These are phyloP conservation scores for Malassezia caprae DNA, from an alignment of 1,284 basidiomycete genomes.

Conservation along the genomic window DNA sequence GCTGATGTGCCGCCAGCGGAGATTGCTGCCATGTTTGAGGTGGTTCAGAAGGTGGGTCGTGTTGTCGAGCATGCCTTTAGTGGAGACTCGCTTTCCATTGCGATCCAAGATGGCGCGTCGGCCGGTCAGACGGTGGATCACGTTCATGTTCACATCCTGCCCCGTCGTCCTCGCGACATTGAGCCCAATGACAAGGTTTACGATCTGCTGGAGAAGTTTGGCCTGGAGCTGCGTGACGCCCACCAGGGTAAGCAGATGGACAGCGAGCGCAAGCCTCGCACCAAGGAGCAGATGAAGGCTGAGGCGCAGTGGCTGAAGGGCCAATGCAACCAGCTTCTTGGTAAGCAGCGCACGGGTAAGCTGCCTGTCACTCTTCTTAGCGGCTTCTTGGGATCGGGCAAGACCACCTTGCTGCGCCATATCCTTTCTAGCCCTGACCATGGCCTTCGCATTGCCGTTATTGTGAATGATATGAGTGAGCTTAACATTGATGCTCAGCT, in stretches of 20 bases:
- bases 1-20: constrained; percentile 23
- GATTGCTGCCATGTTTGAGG: constrained; percentile 27
- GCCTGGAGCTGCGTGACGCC: constrained; percentile 24
- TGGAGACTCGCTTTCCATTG: constrained; percentile 35
- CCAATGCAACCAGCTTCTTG: neutral
- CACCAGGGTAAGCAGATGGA: constrained; percentile 17
- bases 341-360: constrained; percentile 14
- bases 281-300: constrained; percentile 28
- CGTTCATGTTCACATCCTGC: constrained; percentile 45
- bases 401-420: constrained; percentile 51
- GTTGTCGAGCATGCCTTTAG: constrained; percentile 30
- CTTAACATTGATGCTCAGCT: constrained; percentile 51
- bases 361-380: constrained; percentile 52
- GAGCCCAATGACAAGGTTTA: constrained; percentile 39
- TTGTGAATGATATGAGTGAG: constrained; percentile 52
- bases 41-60: constrained; percentile 30
- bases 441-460: constrained; percentile 49
- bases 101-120: constrained; percentile 38
- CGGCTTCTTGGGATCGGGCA: constrained; percentile 52
- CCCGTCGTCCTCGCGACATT: constrained; percentile 36
- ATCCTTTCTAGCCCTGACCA: constrained; percentile 51
- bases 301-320: constrained; percentile 26
- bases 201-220: constrained; percentile 24
- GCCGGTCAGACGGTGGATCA: constrained; percentile 41
- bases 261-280: constrained; percentile 31